These are phyloP conservation scores for Astraeus odoratus DNA, from an alignment of 768 basidiomycete genomes.

Conservation along the genomic window DNA sequence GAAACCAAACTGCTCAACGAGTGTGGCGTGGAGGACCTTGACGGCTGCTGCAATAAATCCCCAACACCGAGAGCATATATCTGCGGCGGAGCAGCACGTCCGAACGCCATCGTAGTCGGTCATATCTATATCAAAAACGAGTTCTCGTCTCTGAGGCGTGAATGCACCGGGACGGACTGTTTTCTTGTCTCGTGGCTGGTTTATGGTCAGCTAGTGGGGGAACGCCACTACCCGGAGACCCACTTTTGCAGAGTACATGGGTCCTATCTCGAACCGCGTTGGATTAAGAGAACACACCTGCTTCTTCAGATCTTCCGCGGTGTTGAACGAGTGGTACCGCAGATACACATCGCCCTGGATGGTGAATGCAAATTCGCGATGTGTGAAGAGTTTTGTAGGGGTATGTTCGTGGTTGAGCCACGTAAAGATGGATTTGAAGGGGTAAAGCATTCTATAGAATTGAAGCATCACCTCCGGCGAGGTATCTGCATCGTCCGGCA, in stretches of 20 bases:
- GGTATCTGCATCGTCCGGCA: constrained; percentile 15
- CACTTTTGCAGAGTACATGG: constrained; percentile 83
- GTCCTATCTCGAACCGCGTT: constrained; percentile 94
- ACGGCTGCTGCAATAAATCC: constrained; percentile 90
- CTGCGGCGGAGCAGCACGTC: constrained; percentile 88
- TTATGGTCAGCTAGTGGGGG: neutral
- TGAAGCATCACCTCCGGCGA: constrained; percentile 62
- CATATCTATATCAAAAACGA: constrained; percentile 99
- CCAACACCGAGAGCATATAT: constrained; percentile 93
- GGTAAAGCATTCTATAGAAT: constrained; percentile 89
- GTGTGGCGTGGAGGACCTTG: constrained; percentile 68
- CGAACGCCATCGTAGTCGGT: constrained; percentile 96
- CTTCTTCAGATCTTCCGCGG: constrained; percentile 85
- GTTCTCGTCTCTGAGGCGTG: constrained; percentile 74
- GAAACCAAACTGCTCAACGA: constrained; percentile 90
- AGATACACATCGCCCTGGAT: constrained; percentile 87
- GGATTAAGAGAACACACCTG: constrained; percentile 82
- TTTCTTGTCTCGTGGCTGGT: constrained; percentile 85
- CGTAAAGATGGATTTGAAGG: constrained; percentile 86
- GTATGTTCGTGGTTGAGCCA: constrained; percentile 93
- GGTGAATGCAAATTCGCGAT: constrained; percentile 95
- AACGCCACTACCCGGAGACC: constrained; percentile 23
- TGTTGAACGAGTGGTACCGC: constrained; percentile 88
- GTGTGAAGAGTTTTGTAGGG: constrained; percentile 75
- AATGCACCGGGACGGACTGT: constrained; percentile 65